Evolutionary conservation across 768 basidiomycete species (phyloP).

Genomic region (Nevesoporus exiguus): DNA sequence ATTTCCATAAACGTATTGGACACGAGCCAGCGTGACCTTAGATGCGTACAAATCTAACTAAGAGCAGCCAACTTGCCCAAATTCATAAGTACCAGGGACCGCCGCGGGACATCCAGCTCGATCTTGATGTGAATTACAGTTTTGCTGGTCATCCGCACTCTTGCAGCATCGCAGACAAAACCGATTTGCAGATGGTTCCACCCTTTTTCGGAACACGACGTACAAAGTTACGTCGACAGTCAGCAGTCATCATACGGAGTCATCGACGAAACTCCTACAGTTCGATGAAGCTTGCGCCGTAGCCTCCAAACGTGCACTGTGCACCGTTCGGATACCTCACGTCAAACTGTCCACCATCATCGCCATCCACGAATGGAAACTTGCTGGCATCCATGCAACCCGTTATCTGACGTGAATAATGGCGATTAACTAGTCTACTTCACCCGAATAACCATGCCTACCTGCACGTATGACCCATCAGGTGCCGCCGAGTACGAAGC

Average conservation of each 20-base stretch:
- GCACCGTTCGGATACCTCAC: constrained; percentile 52
- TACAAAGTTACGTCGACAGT: neutral
- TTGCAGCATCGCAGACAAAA: constrained; percentile 51
- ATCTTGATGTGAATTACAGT: constrained; percentile 52
- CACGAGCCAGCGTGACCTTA: constrained; percentile 15
- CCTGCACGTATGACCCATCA: constrained; percentile 41
- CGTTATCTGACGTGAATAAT: constrained; percentile 30
- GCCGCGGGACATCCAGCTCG: constrained; percentile 40
- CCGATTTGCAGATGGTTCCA: constrained; percentile 43
- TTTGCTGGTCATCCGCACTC: constrained; percentile 38
- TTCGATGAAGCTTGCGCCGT: constrained; percentile 50
- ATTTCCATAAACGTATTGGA: neutral
- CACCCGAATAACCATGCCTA: constrained; percentile 4
- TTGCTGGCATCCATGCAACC: constrained; percentile 34
- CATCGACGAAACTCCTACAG: constrained; percentile 31
- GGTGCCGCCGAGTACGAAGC: constrained; percentile 31
- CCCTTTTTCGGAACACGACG: constrained; percentile 24
- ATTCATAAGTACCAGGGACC: constrained; percentile 46
- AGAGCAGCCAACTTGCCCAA: constrained; percentile 37
- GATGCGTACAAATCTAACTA: constrained; percentile 9
- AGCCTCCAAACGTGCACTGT: constrained; percentile 49
- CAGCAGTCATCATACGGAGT: neutral
- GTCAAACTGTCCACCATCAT: constrained; percentile 50
- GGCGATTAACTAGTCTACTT: neutral
- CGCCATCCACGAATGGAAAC: constrained; percentile 33